Conservation (phyloP, 2,329 filamentous ascomycete genomes). For the Ophiocordyceps sinensis region DNA sequence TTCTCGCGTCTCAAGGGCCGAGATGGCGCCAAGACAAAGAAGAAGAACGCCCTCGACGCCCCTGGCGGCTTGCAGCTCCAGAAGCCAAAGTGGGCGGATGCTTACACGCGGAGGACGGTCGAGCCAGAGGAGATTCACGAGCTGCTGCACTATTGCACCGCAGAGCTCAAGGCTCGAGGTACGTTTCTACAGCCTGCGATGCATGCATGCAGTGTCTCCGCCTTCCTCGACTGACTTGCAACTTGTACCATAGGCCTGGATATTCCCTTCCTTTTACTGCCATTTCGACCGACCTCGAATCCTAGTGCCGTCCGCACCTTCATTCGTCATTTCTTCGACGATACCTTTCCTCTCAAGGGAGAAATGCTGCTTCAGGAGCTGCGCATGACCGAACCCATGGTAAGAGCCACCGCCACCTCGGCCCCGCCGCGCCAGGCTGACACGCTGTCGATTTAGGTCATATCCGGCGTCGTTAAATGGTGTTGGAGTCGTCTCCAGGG, state of each 20-base stretch:
- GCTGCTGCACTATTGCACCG: conserved; percentile 68
- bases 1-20: conserved; percentile 60
- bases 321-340: conserved; percentile 81
- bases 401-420: conserved; percentile 26
- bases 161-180: conserved; percentile 92
- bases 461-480: conserved; percentile 94
- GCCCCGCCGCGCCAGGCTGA: background rate
- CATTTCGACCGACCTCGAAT: conserved; percentile 87
- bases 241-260: conserved; percentile 52
- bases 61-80: conserved; percentile 36
- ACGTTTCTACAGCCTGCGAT: conserved; percentile 19
- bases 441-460: conserved; percentile 41
- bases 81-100: conserved; percentile 76
- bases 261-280: conserved; percentile 81
- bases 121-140: conserved; percentile 86
- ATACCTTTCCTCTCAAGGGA: conserved; percentile 48
- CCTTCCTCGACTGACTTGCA: background rate
- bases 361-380: conserved; percentile 70
- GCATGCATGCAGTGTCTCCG: background rate
- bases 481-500: conserved; percentile 89
- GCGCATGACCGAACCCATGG: conserved; percentile 86
- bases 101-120: conserved; percentile 69
- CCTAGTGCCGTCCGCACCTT: conserved; percentile 86
- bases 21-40: conserved; percentile 49
- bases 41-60: conserved; percentile 46